Conservation (phyloP, 192 early-diverging fungal species). For the Obelidium mucronatum region DNA sequence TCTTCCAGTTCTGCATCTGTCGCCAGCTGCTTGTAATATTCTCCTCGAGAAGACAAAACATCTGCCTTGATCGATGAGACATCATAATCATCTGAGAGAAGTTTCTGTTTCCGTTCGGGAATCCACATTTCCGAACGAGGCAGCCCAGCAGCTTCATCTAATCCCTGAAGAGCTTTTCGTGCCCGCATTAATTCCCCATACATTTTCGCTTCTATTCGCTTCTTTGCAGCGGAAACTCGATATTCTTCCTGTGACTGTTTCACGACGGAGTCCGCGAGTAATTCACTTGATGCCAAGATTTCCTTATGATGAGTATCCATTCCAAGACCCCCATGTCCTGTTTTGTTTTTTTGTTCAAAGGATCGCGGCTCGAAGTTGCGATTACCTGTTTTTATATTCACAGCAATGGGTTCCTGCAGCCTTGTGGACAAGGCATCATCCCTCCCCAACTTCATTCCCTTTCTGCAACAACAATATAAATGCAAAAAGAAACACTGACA, state of each 20-base stretch:
- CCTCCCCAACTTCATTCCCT: slow-evolving; percentile 41
- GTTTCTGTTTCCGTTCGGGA: slow-evolving; percentile 20
- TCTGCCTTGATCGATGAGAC: slow-evolving; percentile 2
- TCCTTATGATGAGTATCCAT: neutral
- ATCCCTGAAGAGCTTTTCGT: slow-evolving; percentile 8
- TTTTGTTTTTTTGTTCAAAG: neutral
- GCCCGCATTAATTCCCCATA: slow-evolving; percentile 22
- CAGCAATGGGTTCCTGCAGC: slow-evolving; percentile 34
- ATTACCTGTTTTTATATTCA: slow-evolving; percentile 32
- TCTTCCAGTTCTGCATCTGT: slow-evolving; percentile 24
- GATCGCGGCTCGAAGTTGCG: neutral
- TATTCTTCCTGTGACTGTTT: slow-evolving; percentile 21
- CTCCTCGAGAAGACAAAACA: slow-evolving; percentile 25
- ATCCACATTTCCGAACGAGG: slow-evolving; percentile 12
- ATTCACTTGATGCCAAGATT: neutral
- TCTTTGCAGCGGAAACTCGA: neutral
- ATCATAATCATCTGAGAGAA: slow-evolving; percentile 16
- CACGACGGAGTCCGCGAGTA: neutral
- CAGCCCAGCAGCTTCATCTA: slow-evolving; percentile 16
- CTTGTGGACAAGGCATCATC: slow-evolving; percentile 8
- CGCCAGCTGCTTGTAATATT: slow-evolving; percentile 42
- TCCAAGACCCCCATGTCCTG: slow-evolving; percentile 5
- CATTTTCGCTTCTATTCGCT: neutral
- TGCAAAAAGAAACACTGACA: neutral
- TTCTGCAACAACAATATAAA: slow-evolving; percentile 29